phyloP scores from a whole-genome alignment of 2,329 filamentous ascomycete species.

The Fusarium neocosmosporiellum region DNA sequence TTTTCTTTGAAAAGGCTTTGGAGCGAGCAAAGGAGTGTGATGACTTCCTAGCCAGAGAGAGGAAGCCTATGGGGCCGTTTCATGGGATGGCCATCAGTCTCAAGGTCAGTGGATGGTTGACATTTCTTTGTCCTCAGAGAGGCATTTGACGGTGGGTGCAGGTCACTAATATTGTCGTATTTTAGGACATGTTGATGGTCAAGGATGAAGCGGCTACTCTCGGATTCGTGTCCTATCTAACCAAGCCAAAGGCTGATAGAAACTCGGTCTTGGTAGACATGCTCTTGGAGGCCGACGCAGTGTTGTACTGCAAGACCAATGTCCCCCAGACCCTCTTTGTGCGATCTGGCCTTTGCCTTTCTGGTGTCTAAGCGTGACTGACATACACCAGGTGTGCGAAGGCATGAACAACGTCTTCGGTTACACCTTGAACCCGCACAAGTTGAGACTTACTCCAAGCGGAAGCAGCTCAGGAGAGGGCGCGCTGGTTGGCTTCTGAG shows the following conservation, averaged over 20 bases:
- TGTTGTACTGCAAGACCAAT: background rate
- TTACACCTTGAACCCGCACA: background rate
- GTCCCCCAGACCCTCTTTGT: background rate
- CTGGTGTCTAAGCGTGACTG: background rate
- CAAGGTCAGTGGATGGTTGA: background rate
- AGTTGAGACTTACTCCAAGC: background rate
- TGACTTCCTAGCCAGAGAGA: background rate
- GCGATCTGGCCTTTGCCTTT: background rate
- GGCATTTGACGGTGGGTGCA: too few species aligned
- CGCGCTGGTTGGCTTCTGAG: background rate
- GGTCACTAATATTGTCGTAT: background rate
- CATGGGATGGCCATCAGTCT: background rate
- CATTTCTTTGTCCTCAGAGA: background rate
- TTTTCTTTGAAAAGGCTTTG: background rate
- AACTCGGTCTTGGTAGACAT: background rate
- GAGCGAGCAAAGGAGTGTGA: background rate
- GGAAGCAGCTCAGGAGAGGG: slow-evolving; percentile 3
- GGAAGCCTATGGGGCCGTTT: background rate
- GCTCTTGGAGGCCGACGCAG: background rate
- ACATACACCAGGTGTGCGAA: background rate
- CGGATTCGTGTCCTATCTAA: background rate
- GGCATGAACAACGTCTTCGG: background rate
- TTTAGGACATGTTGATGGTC: background rate
- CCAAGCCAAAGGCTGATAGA: background rate
- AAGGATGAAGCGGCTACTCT: background rate